Evolutionary conservation across 345 rosid genomes (phyloP).

Genomic region (Syzygium aqueum): DNA sequence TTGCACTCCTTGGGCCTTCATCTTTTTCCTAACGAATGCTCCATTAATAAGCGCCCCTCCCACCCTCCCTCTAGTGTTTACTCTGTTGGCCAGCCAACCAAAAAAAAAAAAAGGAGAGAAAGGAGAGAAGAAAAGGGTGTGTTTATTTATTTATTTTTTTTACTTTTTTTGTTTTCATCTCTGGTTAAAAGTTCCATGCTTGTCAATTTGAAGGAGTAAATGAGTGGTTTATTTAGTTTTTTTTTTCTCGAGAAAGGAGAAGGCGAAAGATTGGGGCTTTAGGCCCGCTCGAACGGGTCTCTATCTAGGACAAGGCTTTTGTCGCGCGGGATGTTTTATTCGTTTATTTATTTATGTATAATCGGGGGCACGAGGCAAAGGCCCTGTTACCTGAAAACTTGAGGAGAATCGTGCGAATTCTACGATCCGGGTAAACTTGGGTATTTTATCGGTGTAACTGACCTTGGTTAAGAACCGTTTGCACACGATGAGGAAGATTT

Average conservation of each 20-base stretch:
- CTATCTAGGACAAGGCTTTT: not conserved
- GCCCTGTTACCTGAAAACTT: not conserved
- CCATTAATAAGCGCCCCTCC: not conserved
- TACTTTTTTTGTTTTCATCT: not conserved
- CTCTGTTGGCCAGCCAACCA: not conserved
- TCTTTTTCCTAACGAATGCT: not conserved
- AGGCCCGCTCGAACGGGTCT: not conserved
- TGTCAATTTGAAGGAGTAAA: not conserved
- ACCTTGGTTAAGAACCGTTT: not conserved
- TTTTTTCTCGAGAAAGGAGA: not conserved
- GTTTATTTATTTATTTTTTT: not conserved
- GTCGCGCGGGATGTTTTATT: not conserved
- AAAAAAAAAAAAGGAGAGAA: no score
- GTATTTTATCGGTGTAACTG: not conserved
- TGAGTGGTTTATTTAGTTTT: not conserved
- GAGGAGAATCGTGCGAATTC: not conserved
- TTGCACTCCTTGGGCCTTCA: not conserved
- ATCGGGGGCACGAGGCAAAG: rapidly evolving
- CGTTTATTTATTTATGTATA: not conserved
- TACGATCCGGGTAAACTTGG: not conserved
- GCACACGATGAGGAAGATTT: not conserved
- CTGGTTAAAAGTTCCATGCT: not conserved
- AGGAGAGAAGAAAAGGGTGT: not conserved
- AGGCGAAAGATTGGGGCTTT: not conserved
- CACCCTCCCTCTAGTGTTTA: not conserved